Conservation (phyloP, 2,329 filamentous ascomycete genomes). For the Paracamarosporium sp. region DNA sequence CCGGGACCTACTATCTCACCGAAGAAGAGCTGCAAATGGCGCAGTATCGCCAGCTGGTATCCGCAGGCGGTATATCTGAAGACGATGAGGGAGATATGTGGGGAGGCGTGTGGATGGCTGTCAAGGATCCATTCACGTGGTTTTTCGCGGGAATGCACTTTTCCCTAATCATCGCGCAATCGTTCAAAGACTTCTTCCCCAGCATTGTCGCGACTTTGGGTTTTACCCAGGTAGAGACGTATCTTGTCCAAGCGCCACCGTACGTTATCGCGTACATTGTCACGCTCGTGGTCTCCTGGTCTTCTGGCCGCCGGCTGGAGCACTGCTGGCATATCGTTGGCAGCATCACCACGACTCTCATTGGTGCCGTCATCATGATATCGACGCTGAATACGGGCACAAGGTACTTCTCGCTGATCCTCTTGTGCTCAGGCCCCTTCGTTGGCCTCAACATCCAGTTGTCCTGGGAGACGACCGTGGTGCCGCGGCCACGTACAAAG, state of each 20-base stretch:
- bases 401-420: constrained; percentile 36
- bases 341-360: constrained; percentile 27
- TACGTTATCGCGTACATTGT: constrained; percentile 41
- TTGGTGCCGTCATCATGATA: constrained; percentile 35
- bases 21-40: constrained; percentile 30
- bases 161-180: constrained; percentile 37
- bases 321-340: constrained; percentile 36
- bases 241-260: constrained; percentile 52
- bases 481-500: constrained; percentile 51
- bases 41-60: constrained; percentile 36
- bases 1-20: constrained; percentile 20
- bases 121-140: constrained; percentile 51
- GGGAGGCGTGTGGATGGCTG: constrained; percentile 46
- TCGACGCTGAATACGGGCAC: constrained; percentile 36
- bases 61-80: constrained; percentile 42
- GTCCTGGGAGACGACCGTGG: constrained; percentile 52
- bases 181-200: constrained; percentile 43
- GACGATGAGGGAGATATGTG: constrained; percentile 50
- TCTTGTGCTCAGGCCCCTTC: constrained; percentile 47
- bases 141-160: constrained; percentile 51
- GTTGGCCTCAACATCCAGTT: constrained; percentile 51
- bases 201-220: constrained; percentile 33
- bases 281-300: constrained; percentile 31
- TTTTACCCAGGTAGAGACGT: constrained; percentile 36
- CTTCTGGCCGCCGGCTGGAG: constrained; percentile 37